Conservation (phyloP, 441 rosid genomes). For the Gossypium gossypioides region DNA sequence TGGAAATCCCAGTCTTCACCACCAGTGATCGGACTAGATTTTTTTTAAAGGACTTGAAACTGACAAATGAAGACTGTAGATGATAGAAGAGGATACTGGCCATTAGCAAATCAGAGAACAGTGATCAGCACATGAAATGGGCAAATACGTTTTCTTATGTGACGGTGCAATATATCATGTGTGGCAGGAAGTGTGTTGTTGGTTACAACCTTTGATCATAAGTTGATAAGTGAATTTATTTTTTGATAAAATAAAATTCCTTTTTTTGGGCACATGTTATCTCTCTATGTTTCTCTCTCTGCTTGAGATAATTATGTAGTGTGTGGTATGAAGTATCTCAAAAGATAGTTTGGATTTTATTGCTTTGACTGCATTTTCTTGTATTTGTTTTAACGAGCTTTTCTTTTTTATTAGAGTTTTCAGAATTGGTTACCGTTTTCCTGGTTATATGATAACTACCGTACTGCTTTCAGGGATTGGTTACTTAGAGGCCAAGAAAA, state of each 20-base stretch:
- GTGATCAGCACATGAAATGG: slow-evolving; percentile 1
- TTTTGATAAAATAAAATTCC: not conserved
- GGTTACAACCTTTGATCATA: not conserved
- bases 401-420: not conserved
- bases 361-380: not conserved
- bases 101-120: not conserved
- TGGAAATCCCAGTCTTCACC: not conserved
- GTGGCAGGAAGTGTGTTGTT: not conserved
- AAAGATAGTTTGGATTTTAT: not conserved
- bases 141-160: not conserved
- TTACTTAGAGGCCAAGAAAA: slow-evolving; percentile 72
- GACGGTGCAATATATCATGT: not conserved
- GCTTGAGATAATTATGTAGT: not conserved
- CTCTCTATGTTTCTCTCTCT: not conserved
- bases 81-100: not conserved
- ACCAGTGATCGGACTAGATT: not conserved
- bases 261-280: not conserved
- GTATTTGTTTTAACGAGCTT: not conserved
- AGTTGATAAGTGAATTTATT: not conserved
- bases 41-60: not conserved
- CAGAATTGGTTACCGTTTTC: not conserved
- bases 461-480: slow-evolving; percentile 47
- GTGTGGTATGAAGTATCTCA: not conserved
- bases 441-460: slow-evolving; percentile 15
- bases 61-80: not conserved